Percentiles rank a stretch among this genome's conserved stretches.
Evolutionary conservation across 164 flowering plant species (phyloP).

Genomic region (Chimonanthus salicifolius): DNA sequence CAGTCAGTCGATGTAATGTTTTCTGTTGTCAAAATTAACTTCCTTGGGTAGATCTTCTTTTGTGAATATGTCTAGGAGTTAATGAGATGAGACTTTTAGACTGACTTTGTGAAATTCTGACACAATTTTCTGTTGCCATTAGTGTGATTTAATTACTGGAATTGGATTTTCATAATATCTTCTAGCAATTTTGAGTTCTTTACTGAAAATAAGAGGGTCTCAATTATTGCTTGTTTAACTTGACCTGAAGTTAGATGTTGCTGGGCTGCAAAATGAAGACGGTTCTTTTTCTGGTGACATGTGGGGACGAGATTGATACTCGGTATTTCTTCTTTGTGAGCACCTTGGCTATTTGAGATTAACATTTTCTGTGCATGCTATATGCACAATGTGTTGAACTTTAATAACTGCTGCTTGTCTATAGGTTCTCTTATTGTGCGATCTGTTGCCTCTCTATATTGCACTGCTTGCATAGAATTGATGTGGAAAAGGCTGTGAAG

Average conservation of each 20-base stretch:
- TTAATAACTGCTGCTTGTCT: conserved; percentile 3
- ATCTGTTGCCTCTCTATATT: conserved; percentile 68
- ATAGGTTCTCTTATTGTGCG: conserved; percentile 83
- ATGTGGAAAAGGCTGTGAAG: conserved; percentile 77
- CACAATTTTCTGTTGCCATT: not conserved
- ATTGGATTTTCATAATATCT: not conserved
- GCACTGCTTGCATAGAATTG: conserved; percentile 56
- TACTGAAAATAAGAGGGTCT: not conserved
- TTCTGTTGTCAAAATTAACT: not conserved
- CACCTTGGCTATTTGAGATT: not conserved
- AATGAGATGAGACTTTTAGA: not conserved
- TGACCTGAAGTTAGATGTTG: conserved; percentile 48
- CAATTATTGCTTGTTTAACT: conserved; percentile 20
- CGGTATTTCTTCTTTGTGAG: conserved; percentile 31
- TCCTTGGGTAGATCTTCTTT: not conserved
- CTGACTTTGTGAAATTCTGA: not conserved
- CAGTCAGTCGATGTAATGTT: not conserved
- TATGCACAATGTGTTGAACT: not conserved
- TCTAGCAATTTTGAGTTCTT: not conserved
- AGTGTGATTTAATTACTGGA: not conserved
- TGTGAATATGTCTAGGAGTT: not conserved
- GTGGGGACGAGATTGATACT: conserved; percentile 96
- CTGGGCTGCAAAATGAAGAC: conserved; percentile 80
- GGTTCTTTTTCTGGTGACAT: conserved; percentile 93
- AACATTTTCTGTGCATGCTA: not conserved